Evolutionary conservation across 2,329 filamentous ascomycete species (phyloP).

Genomic region (Phialemoniopsis sp.): DNA sequence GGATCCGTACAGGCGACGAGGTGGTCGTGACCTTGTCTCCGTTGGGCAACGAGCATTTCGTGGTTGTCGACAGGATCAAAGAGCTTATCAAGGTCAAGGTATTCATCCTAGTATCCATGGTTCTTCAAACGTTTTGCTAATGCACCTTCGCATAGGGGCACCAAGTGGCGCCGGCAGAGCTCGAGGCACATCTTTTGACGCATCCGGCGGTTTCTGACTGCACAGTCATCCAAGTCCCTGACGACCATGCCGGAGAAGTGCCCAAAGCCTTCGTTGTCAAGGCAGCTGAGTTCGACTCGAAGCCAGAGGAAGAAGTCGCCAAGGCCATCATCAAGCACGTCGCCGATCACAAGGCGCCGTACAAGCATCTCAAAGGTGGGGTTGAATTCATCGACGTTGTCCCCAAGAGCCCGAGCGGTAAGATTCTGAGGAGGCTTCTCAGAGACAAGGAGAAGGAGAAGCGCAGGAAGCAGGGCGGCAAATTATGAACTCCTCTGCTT

Average conservation of each 20-base stretch:
- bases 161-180: slow-evolving; percentile 80
- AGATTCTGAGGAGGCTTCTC: slow-evolving; percentile 66
- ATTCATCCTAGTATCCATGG: too few relatives aligned
- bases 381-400: slow-evolving; percentile 63
- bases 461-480: slow-evolving; percentile 60
- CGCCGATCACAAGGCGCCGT: slow-evolving; percentile 60
- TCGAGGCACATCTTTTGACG: slow-evolving; percentile 74
- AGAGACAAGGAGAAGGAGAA: slow-evolving; percentile 70
- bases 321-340: slow-evolving; percentile 56
- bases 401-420: slow-evolving; percentile 71
- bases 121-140: too few relatives aligned
- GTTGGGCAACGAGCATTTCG: slow-evolving; percentile 72
- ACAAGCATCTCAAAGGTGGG: slow-evolving; percentile 63
- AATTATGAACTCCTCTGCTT: slow-evolving; percentile 44
- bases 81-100: slow-evolving; percentile 50
- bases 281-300: slow-evolving; percentile 37
- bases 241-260: slow-evolving; percentile 58
- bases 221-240: slow-evolving; percentile 70
- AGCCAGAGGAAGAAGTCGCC: slow-evolving; percentile 46
- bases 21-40: slow-evolving; percentile 63
- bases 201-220: slow-evolving; percentile 74
- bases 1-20: slow-evolving; percentile 84
- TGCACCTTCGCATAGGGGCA: slow-evolving; percentile 45
- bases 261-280: slow-evolving; percentile 67
- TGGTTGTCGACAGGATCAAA: slow-evolving; percentile 72